Base-by-base conservation (phyloP, 148 eudicot species). In the Heliosperma pusillum region DNA sequence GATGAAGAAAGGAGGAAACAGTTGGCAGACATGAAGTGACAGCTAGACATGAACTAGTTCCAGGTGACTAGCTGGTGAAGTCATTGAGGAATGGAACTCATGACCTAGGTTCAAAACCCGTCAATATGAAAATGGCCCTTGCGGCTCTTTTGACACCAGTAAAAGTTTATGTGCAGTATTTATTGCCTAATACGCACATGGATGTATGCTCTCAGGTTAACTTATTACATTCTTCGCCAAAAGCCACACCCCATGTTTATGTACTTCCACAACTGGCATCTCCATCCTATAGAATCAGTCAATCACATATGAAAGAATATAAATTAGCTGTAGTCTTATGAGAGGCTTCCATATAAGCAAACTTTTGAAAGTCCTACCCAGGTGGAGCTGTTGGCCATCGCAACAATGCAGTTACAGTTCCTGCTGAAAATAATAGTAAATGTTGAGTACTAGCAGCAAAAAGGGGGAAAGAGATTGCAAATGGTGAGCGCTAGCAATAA, bases 301-400 rank as follows among this genome's bases (percentile, higher is more conserved):
- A 70, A 67, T 63, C 17, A 59, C 55, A 69, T n/a, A 52, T 13
- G 20, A 70, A 61, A 76, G 73, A 9, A 59, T 70, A 70, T 13
- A 76, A 69, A 22, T 50, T 74, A 57, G 81, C 26, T 69, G n/a
- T 66, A 63, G 70, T 6, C 36, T 40, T 45, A 70, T 26, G 64
- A 75, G 21, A 74, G 17, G n/a, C 12, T 44, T 53, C 20, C 73
- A 21, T 44, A 50, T 62, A 65, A 10, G 61, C 40, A 64, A 61
- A 67, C 17, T 16, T 76, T 66, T 15, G 57, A 71, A 9, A 50
- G 72, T 72, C 73, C 71, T 92, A 96, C 99, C 99, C 93, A 72
- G 91, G 69, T 76, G 97, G 99, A 83, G 99, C 99, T 74, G 99
- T 96, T 77, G 99, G 99, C 99, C 99, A 96, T 65, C 99, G 86